Percentiles rank a stretch among this genome's conserved stretches.
phyloP scores from a whole-genome alignment of 306 rosid genomes.

The Cucurbita ficifolia region DNA sequence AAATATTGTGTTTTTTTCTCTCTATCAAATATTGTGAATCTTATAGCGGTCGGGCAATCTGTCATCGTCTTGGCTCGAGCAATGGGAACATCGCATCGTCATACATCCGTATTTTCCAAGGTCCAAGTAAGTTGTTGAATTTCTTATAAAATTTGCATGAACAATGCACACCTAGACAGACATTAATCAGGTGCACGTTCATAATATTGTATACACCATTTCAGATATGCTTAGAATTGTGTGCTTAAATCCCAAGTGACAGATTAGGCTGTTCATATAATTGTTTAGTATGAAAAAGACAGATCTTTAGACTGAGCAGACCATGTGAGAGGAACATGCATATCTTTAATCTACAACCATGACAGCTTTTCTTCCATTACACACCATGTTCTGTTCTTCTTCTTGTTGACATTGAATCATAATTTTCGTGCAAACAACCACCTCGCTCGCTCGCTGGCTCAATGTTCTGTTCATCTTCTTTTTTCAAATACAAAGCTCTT shows the following conservation, averaged over 20 bases:
- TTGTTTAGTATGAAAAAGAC: constrained; percentile 5
- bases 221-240: background rate
- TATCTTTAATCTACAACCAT: constrained; percentile 10
- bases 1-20: background rate
- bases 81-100: background rate
- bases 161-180: background rate
- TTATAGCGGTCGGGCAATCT: background rate
- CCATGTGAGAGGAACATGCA: constrained; percentile 15
- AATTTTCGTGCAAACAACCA: background rate
- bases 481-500: background rate
- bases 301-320: constrained; percentile 15
- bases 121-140: background rate
- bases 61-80: background rate
- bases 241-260: constrained; percentile 11
- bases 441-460: background rate
- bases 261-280: constrained; percentile 3
- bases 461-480: background rate
- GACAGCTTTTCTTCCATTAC: constrained; percentile 47
- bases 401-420: background rate
- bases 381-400: constrained; percentile 42
- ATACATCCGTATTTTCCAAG: background rate
- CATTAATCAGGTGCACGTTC: background rate
- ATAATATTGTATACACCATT: background rate
- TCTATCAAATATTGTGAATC: too few species aligned
- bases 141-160: background rate